These are phyloP conservation scores for Inga oerstediana DNA, from an alignment of 306 rosid genomes.

Conservation along the genomic window DNA sequence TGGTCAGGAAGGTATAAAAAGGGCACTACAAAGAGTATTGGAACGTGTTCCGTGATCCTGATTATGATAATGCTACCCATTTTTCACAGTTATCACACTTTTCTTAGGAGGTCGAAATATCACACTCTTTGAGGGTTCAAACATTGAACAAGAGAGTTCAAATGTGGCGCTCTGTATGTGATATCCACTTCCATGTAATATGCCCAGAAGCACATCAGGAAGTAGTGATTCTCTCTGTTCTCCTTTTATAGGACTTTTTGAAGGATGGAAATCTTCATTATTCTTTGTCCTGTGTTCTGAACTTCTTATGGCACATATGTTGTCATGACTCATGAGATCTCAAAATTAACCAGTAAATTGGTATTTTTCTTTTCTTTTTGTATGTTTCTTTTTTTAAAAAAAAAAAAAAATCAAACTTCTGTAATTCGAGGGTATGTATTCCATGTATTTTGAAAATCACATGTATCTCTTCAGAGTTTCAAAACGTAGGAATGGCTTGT, in stretches of 20 bases:
- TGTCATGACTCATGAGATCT: background rate
- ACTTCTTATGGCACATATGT: background rate
- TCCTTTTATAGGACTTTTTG: background rate
- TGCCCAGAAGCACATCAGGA: background rate
- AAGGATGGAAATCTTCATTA: background rate
- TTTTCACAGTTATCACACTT: conserved; percentile 31
- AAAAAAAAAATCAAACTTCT: background rate
- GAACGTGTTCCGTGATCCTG: conserved; percentile 76
- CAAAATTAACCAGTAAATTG: background rate
- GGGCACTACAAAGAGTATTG: conserved; percentile 84
- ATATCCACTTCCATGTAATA: background rate
- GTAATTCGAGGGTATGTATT: background rate
- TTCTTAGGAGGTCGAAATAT: background rate
- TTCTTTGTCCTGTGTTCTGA: background rate
- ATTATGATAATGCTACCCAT: background rate
- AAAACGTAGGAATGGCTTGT: background rate
- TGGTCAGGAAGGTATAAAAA: conserved; percentile 89
- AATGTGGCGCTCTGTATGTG: background rate
- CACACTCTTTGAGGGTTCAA: background rate
- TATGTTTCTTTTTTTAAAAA: background rate
- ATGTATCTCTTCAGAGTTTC: background rate
- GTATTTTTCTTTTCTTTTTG: background rate
- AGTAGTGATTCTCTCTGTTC: background rate
- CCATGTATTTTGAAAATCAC: background rate
- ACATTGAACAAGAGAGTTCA: background rate